These are phyloP conservation scores for Paraphysoderma sedebokerense DNA, from an alignment of 371 early-diverging fungal genomes.

Conservation along the genomic window DNA sequence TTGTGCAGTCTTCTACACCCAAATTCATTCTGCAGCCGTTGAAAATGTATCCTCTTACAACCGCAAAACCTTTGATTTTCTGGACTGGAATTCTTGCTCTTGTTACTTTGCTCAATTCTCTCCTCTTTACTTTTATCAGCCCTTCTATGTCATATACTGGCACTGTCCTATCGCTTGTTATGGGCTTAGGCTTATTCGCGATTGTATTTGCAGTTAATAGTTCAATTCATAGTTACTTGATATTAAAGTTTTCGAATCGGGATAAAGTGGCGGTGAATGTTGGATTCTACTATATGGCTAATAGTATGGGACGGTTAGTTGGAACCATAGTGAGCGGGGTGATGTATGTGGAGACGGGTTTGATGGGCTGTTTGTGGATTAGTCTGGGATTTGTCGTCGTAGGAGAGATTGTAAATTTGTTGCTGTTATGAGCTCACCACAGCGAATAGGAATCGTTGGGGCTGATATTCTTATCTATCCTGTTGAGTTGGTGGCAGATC, in stretches of 20 bases:
- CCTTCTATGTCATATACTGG: no score
- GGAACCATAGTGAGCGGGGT: conserved; percentile 9
- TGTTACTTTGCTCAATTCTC: no score
- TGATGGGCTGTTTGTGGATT: conserved; percentile 7
- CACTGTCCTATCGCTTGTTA: no score
- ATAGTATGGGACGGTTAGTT: conserved; percentile 6
- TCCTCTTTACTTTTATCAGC: no score
- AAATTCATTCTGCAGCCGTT: conserved; percentile 5
- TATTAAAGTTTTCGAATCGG: conserved; percentile 9
- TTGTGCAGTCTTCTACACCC: conserved; percentile 9
- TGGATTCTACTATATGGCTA: conserved; percentile 10
- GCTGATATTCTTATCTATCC: no score
- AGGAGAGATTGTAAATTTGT: background rate
- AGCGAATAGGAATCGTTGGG: no score
- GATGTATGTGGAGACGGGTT: conserved; percentile 3
- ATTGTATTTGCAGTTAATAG: conserved; percentile 9
- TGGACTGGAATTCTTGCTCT: no score
- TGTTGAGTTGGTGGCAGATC: no score
- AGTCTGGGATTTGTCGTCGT: background rate
- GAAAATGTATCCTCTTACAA: conserved; percentile 5
- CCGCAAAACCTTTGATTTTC: no score
- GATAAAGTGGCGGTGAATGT: conserved; percentile 13
- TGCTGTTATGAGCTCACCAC: no score
- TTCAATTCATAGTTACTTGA: conserved; percentile 9
- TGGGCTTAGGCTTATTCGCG: conserved; percentile 5